phyloP scores from a whole-genome alignment of 208 protist genomes.

The Endotrypanum monterogeii region DNA sequence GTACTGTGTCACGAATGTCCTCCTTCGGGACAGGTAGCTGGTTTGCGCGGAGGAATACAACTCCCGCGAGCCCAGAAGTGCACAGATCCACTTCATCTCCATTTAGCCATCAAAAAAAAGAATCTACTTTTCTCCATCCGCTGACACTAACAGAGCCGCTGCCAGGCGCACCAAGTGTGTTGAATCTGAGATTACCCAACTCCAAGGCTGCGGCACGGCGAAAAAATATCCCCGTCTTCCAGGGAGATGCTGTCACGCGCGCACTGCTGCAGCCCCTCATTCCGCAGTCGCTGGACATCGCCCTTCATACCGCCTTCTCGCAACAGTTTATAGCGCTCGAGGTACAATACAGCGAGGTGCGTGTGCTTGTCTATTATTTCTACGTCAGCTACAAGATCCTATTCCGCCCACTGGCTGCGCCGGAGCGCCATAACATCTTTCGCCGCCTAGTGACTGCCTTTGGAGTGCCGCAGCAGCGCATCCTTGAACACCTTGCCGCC shows the following conservation, averaged over 20 bases:
- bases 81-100: too few species aligned
- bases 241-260: constrained; percentile 16
- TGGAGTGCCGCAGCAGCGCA: constrained; percentile 64
- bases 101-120: not conserved
- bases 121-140: not conserved
- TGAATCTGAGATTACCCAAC: not conserved
- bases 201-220: not conserved
- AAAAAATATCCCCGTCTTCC: constrained; percentile 23
- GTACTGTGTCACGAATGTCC: too few species aligned
- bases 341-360: constrained; percentile 67
- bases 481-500: constrained; percentile 71
- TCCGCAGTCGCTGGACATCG: constrained; percentile 37
- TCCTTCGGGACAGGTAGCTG: not conserved
- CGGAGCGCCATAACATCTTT: constrained; percentile 78
- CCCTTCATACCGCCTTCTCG: constrained; percentile 65
- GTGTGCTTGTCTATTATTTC: constrained; percentile 75
- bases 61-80: too few species aligned
- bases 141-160: not conserved
- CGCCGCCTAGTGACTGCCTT: constrained; percentile 62
- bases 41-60: not conserved
- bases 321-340: constrained; percentile 59
- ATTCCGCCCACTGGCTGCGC: constrained; percentile 65
- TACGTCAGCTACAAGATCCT: constrained; percentile 72
- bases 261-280: constrained; percentile 56
- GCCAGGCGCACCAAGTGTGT: not conserved